phyloP scores from a whole-genome alignment of 768 basidiomycete genomes.

The Tylopilus felleus region DNA sequence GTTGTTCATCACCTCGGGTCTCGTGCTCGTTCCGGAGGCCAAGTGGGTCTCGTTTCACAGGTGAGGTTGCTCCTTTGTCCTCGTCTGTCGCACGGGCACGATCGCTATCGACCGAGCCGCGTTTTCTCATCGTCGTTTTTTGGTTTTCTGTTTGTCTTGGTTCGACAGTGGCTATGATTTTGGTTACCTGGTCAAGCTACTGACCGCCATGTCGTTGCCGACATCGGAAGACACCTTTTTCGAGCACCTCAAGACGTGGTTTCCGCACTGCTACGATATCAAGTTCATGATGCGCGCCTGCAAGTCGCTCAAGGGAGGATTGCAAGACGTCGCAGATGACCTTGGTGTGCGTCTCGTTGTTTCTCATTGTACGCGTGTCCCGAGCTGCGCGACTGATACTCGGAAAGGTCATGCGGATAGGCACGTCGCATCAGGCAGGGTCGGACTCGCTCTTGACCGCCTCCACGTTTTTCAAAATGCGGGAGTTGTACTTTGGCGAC shows the following conservation, averaged over 20 bases:
- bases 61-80: slow-evolving; percentile 41
- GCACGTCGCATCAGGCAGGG: slow-evolving; percentile 91
- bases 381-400: not conserved
- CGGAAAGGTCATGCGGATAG: slow-evolving; percentile 78
- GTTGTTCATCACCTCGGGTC: slow-evolving; percentile 91
- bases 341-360: slow-evolving; percentile 66
- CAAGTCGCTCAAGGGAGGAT: slow-evolving; percentile 77
- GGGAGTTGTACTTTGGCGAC: slow-evolving; percentile 87
- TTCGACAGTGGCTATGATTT: slow-evolving; percentile 90
- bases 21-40: slow-evolving; percentile 84
- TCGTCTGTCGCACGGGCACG: not conserved
- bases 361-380: not conserved
- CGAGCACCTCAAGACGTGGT: slow-evolving; percentile 83
- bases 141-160: not conserved
- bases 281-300: slow-evolving; percentile 92
- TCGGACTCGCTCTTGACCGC: slow-evolving; percentile 95
- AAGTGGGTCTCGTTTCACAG: slow-evolving; percentile 99
- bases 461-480: slow-evolving; percentile 94
- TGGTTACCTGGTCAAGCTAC: slow-evolving; percentile 94
- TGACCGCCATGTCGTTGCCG: slow-evolving; percentile 83
- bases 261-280: slow-evolving; percentile 95
- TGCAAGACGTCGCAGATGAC: slow-evolving; percentile 96
- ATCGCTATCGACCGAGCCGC: not conserved
- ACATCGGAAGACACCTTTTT: slow-evolving; percentile 90
- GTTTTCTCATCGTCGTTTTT: not conserved